Conservation (phyloP, 352 stramenopile genomes). For the Pythium utonaiense region DNA sequence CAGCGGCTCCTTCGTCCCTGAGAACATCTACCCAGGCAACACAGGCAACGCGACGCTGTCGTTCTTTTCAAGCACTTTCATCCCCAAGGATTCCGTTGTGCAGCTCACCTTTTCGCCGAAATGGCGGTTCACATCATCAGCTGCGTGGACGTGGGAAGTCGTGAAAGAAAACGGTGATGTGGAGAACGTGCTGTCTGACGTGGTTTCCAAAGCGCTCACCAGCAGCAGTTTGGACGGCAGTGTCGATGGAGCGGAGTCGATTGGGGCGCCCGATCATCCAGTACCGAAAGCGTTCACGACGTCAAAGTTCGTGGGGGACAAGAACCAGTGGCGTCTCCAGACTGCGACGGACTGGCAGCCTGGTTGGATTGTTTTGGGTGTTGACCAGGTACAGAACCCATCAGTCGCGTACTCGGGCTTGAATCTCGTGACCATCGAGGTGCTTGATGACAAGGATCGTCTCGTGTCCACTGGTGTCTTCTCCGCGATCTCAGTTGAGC, state of each 20-base stretch:
- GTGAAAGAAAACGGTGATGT: constrained; percentile 12
- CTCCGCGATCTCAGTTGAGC: constrained; percentile 72
- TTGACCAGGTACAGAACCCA: constrained; percentile 75
- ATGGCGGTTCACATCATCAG: constrained; percentile 55
- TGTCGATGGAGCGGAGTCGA: background rate
- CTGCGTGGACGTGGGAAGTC: constrained; percentile 52
- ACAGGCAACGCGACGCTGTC: constrained; percentile 68
- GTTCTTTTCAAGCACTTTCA: constrained; percentile 69
- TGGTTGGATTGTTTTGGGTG: constrained; percentile 63
- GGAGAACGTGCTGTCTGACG: background rate
- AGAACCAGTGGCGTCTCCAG: constrained; percentile 57
- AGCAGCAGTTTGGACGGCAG: background rate
- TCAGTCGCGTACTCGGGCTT: constrained; percentile 64
- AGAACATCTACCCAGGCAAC: constrained; percentile 85
- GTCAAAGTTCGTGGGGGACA: constrained; percentile 20
- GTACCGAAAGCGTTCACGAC: constrained; percentile 8
- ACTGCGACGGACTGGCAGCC: constrained; percentile 51
- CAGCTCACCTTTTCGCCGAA: constrained; percentile 53
- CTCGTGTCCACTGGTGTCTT: constrained; percentile 59
- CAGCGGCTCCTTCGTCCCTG: constrained; percentile 71
- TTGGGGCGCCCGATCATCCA: constrained; percentile 1
- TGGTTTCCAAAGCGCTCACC: background rate
- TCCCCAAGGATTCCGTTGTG: constrained; percentile 48
- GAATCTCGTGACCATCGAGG: constrained; percentile 54
- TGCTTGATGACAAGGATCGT: constrained; percentile 45